Evolutionary conservation across 2,329 filamentous ascomycete genomes (phyloP), one percentile per base, ranked within the genome.

Genomic region (Arthroderma sp.): DNA sequence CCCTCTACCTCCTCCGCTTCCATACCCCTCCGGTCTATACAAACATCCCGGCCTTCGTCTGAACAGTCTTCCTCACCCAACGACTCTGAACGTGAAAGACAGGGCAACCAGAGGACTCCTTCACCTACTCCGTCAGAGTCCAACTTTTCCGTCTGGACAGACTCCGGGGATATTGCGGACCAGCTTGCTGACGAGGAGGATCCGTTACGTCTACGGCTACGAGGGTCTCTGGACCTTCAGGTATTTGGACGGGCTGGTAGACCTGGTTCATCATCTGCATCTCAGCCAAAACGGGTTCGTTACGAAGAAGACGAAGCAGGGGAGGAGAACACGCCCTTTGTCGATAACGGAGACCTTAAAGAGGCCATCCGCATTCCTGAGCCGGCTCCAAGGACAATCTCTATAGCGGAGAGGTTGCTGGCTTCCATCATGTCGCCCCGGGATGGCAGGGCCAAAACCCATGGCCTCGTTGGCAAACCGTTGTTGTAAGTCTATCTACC

Each of bases 401-500:
- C 82, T 56, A 80, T 79, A 66, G 80, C 77, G 62, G 82, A 91
- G 71, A 85, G 83, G 68, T 72, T 87, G 63, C 74, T 97, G 66
- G 88, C 86, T 65, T 73, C 79, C 77, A 86, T 94, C 80, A 96
- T 98, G 91, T 84, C 89, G 61, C 81, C 81, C 64, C 84, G 84
- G 70, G 84, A 87, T 71, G 74, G 77, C 56, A 77, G 77, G 63
- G 78, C 81, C 69, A 84, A 86, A 70, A 85, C 89, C 67, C 87
- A 93, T 76, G 93, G 93, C 78, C 81, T 98, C 66, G 95, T 94
- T 67, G 93, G 93, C 76, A 95, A 94, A 78, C 85, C 91, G 74
- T 79, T 98, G 68, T 81, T 98, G 86, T 96, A 81, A 66, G 82
- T 72, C 21, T 57, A 37, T 11, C 33, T 0, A 21, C 23, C 35